Conservation (phyloP, 1,139 yeast species). For the Scheffersomyces cryptocercus region DNA sequence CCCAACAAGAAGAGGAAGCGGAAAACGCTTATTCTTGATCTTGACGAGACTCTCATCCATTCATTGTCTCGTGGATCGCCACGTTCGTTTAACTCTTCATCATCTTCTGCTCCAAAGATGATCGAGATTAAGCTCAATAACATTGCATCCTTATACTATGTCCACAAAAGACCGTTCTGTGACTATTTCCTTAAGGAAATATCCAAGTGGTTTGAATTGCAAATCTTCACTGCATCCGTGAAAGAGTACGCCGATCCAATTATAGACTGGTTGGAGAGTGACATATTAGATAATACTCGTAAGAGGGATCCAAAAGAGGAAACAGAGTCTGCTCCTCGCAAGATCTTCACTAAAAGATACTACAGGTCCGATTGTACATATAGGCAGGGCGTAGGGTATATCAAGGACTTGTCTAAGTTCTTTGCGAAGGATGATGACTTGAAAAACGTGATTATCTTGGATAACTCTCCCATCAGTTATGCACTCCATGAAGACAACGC, state of each 20-base stretch:
- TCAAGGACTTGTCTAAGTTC: conserved; percentile 71
- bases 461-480: conserved; percentile 90
- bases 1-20: conserved; percentile 38
- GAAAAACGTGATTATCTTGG: conserved; percentile 75
- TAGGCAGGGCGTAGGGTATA: conserved; percentile 79
- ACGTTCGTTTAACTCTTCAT: conserved; percentile 39
- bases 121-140: conserved; percentile 78
- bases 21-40: conserved; percentile 80
- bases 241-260: conserved; percentile 97
- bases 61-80: conserved; percentile 71
- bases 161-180: conserved; percentile 89
- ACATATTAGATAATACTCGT: conserved; percentile 21
- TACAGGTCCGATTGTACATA: conserved; percentile 82
- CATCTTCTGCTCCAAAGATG: conserved; percentile 58
- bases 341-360: conserved; percentile 57
- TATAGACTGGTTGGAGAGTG: conserved; percentile 74
- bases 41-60: conserved; percentile 93
- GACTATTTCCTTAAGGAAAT: conserved; percentile 80
- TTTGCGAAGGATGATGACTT: conserved; percentile 54
- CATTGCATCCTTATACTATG: conserved; percentile 79
- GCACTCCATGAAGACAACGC: conserved; percentile 85
- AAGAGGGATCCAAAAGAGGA: not conserved
- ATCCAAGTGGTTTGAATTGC: conserved; percentile 83
- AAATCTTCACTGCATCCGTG: conserved; percentile 91
- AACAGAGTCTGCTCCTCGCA: conserved; percentile 9